Base-by-base conservation (phyloP, 306 rosid species). In the Luffa aegyptiaca region DNA sequence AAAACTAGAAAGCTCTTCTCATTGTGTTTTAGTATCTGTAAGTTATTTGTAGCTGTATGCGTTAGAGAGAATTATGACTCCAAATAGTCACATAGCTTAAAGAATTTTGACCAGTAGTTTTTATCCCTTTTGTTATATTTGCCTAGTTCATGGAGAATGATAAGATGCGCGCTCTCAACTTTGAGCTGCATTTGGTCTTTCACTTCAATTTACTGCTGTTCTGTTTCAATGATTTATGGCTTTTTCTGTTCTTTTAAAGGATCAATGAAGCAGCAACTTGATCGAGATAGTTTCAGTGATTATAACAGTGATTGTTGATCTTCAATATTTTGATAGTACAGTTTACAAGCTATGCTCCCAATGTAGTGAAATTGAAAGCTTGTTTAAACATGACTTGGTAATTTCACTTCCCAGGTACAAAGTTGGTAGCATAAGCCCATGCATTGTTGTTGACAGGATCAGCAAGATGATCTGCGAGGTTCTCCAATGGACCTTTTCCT, bases 381-480 rank as follows among this genome's bases (percentile, higher is more conserved):
- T 20, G 74, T 41, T 79, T 31, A 64, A 64, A 79, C 61, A 63
- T 35, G 62, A 10, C 75, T 35, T 5, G 26, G 44, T 63, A 39
- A 18, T 66, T 51, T 82, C 80, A 84, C 83, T 84, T 86, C 37
- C 87, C 87, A 41, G 82, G 86, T 20, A 78, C 78, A 31, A 80
- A 82, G 77, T 86, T 79, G 66, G 89, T 83, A 72, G 83, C 81
- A 56, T 49, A 81, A 53, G 85, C 78, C 84, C 82, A 70, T 10
- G 82, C 86, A 42, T 83, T 78, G 81, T 83, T 81, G 81, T 31
- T 69, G 57, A 84, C 87, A 51, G 87, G 85, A 36, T 86, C 83
- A 17, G 85, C 85, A 65, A 86, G 89, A 80, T 85, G 84, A 31
- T 80, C 84, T 2, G 88, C 84, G 31, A 81, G 86, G 85, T 83